These are phyloP conservation scores for Fraxinus xanthoxyloides DNA, from an alignment of 305 asterid genomes.

Conservation along the genomic window DNA sequence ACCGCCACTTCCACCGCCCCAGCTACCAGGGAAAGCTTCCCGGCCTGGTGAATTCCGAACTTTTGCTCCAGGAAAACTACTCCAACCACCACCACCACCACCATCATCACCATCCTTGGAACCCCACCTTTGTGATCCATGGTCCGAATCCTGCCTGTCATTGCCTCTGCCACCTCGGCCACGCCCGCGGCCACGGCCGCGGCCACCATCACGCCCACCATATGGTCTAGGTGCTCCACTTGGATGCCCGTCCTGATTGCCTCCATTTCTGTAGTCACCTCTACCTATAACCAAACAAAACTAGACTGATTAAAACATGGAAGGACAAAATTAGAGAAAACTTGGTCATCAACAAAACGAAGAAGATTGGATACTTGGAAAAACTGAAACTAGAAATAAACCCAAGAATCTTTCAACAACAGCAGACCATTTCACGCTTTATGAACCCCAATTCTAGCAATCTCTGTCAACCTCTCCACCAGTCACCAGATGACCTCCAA, in stretches of 20 bases:
- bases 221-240: conserved; percentile 66
- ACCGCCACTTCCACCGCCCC: conserved; percentile 30
- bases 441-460: background rate
- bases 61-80: conserved; percentile 48
- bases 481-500: background rate
- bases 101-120: conserved; percentile 48
- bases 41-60: conserved; percentile 46
- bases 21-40: conserved; percentile 45
- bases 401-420: background rate
- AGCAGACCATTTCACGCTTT: background rate
- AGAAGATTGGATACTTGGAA: background rate
- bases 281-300: conserved; percentile 49
- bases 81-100: conserved; percentile 47
- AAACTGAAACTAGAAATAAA: background rate
- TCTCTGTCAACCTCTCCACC: background rate
- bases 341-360: background rate
- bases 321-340: background rate
- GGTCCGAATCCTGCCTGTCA: conserved; percentile 48
- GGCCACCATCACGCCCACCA: conserved; percentile 63
- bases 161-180: conserved; percentile 50
- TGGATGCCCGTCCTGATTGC: conserved; percentile 54
- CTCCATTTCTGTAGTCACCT: conserved; percentile 62
- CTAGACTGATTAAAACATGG: background rate
- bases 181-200: conserved; percentile 35
- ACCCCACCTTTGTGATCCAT: conserved; percentile 57